Evolutionary conservation across 805 yeast genomes (phyloP).

Genomic region (Ogataea degrootiae): DNA sequence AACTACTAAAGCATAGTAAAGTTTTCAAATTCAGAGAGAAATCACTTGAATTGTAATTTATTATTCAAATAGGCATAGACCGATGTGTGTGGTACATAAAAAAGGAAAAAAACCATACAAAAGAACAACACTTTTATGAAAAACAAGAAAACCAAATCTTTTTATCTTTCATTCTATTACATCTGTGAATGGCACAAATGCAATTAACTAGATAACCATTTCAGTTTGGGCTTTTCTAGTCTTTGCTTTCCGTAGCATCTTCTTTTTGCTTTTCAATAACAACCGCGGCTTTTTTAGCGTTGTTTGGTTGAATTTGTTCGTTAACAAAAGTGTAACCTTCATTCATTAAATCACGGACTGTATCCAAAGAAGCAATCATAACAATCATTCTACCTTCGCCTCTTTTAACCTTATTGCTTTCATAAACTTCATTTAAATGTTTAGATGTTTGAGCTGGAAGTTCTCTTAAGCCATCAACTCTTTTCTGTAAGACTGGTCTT

Average conservation of each 20-base stretch:
- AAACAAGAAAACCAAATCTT: no score
- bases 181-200: neutral
- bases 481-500: conserved; percentile 30
- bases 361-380: conserved; percentile 30
- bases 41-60: no score
- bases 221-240: neutral
- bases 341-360: conserved; percentile 20
- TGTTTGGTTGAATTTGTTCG: conserved; percentile 1
- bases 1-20: no score
- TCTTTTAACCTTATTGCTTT: conserved; percentile 36
- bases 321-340: conserved; percentile 17
- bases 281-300: no score
- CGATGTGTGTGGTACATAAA: no score
- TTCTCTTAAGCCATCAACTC: conserved; percentile 23
- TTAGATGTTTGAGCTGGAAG: conserved; percentile 32
- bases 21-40: no score
- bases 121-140: no score
- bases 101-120: no score
- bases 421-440: conserved; percentile 36
- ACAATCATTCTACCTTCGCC: conserved; percentile 30
- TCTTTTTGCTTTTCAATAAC: no score
- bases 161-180: neutral
- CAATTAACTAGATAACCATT: neutral
- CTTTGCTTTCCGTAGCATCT: no score
- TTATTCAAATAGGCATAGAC: no score